Evolutionary conservation across 306 rosid genomes (phyloP), one percentile per base, ranked within the genome.

Genomic region (Quercus berberidifolia): DNA sequence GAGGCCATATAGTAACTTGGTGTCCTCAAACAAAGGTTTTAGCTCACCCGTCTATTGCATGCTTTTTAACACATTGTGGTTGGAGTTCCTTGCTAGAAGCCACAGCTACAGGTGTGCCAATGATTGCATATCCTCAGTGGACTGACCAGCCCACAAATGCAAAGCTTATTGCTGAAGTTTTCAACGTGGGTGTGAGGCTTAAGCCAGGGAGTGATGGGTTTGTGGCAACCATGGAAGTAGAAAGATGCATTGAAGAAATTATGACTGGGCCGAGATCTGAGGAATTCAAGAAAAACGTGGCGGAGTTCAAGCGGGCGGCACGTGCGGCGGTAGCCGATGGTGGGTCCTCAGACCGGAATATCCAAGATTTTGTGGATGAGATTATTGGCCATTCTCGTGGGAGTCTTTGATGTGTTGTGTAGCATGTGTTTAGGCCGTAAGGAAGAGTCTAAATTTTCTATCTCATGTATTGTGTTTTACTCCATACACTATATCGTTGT

Each of bases 81-180:
- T 88, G 91, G 91, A 88, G 86, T 21, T 88, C 91, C 0, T 67
- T 76, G 70, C 60, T 88, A 74, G 91, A 88, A 67, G 86, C 88
- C 11, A 59, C 83, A 8, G 64, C 83, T 0, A 78, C 88, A 4
- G 91, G 88, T 21, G 60, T 30, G 6, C 88, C 89, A 3, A 81
- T 88, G 91, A 81, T 88, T 71, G 88, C 68, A 13, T 88, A 77
- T 20, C 91, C 91, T 4, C 75, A 81, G 15, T 88, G 91, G 91
- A 76, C 86, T 0, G 91, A 88, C 38, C 91, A 88, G 85, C 91
- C 91, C 18, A 86, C 89, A 5, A 88, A 88, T 12, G 89, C 91
- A 0, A 88, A 83, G 63, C 83, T 88, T 3, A 13, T 88, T 35
- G 63, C 85, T 1, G 86, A 88, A 43, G 86, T 86, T 33, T 83